phyloP scores from a whole-genome alignment of 2,329 filamentous ascomycete species.

The Myriangium duriaei region DNA sequence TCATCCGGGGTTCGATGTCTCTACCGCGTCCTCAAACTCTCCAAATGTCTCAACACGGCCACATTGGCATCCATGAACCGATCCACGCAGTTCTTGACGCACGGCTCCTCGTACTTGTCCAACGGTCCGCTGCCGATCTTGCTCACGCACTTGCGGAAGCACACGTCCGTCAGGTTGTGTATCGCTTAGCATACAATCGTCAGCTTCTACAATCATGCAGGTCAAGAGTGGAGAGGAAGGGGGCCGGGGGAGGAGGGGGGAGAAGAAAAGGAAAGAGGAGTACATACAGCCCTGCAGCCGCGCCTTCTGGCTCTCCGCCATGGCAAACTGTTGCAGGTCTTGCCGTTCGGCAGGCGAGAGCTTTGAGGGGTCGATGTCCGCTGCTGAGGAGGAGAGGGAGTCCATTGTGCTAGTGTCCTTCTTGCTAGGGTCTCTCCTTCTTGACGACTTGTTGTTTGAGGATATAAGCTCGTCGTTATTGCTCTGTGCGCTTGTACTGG shows the following conservation, averaged over 20 bases:
- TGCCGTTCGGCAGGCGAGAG: slow-evolving; percentile 73
- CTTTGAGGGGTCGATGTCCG: slow-evolving; percentile 53
- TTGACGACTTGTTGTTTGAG: too few species aligned
- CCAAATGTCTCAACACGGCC: slow-evolving; percentile 72
- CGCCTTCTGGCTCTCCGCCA: slow-evolving; percentile 77
- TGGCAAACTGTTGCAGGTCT: slow-evolving; percentile 76
- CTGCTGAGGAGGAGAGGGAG: slow-evolving; percentile 28
- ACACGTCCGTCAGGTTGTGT: slow-evolving; percentile 59
- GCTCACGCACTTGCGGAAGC: slow-evolving; percentile 90
- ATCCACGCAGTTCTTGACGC: slow-evolving; percentile 85
- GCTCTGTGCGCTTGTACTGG: too few species aligned
- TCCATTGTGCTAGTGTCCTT: slow-evolving; percentile 15
- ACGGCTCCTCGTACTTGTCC: slow-evolving; percentile 66
- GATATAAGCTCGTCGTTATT: too few species aligned
- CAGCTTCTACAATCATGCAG: slow-evolving; percentile 14
- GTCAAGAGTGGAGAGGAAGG: slow-evolving; percentile 20
- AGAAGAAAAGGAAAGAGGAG: slow-evolving; percentile 16
- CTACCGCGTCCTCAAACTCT: slow-evolving; percentile 40
- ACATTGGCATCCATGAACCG: slow-evolving; percentile 84
- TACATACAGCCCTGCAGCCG: slow-evolving; percentile 43
- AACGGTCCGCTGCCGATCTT: slow-evolving; percentile 59
- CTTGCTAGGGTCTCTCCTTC: too few species aligned
- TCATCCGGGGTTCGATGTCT: not conserved
- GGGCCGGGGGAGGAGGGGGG: slow-evolving; percentile 22
- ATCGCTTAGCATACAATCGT: slow-evolving; percentile 39